These are phyloP conservation scores for Serendipita indica DNA, from an alignment of 768 basidiomycete genomes.

Conservation along the genomic window DNA sequence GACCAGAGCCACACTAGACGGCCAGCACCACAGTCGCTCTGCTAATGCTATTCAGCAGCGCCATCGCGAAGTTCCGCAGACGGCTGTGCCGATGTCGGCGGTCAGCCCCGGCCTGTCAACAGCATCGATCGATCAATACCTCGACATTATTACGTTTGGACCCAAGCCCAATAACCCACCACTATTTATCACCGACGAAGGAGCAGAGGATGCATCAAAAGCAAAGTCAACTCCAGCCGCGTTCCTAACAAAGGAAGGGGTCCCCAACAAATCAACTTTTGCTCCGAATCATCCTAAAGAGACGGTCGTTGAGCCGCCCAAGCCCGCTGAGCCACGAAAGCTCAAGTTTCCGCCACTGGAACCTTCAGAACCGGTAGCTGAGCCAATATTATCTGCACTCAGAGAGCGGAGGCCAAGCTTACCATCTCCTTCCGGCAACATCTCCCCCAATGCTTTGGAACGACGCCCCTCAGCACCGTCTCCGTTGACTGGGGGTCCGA, in stretches of 20 bases:
- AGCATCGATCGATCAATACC: conserved; percentile 1
- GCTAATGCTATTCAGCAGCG: neutral
- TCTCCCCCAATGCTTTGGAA: neutral
- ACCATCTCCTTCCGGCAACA: neutral
- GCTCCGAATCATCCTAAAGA: neutral
- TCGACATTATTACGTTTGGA: neutral
- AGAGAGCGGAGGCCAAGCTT: neutral
- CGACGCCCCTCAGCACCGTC: neutral
- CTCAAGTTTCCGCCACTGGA: conserved; percentile 3
- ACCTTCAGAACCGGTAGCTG: neutral
- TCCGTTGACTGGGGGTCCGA: conserved; percentile 6
- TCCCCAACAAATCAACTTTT: neutral
- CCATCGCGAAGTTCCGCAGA: neutral
- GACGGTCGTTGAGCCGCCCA: neutral
- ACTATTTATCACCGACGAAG: neutral
- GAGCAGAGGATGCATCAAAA: neutral
- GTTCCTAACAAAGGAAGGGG: neutral
- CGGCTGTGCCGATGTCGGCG: neutral
- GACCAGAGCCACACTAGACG: neutral
- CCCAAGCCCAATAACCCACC: neutral
- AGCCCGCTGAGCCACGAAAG: neutral
- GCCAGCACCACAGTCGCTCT: neutral
- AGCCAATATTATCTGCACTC: neutral
- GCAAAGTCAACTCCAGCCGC: no score
- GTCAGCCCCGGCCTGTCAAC: neutral